A percentile compares a stretch with the other conserved stretches of the same genome.
Conservation (phyloP, 306 rosid species). For the Ziziphus jujuba region DNA sequence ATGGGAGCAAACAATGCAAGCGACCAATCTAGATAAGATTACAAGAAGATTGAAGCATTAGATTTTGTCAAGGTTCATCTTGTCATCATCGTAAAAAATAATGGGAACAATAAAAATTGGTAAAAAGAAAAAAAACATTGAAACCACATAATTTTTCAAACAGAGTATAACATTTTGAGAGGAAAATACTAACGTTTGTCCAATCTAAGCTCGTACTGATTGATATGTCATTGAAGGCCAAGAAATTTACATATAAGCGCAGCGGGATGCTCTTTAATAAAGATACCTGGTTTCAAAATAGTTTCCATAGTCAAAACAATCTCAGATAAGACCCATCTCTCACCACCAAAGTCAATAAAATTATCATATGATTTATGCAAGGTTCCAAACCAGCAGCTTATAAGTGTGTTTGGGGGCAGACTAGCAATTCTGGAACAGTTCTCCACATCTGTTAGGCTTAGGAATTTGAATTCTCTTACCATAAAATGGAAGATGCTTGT, state of each 20-base stretch:
- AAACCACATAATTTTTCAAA: background rate
- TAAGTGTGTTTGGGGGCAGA: background rate
- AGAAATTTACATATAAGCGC: constrained; percentile 59
- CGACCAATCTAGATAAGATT: constrained; percentile 60
- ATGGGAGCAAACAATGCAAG: constrained; percentile 79
- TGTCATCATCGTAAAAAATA: constrained; percentile 13
- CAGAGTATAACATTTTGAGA: background rate
- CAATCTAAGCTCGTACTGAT: constrained; percentile 57
- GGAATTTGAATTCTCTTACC: background rate
- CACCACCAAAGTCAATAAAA: background rate
- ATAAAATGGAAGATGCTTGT: background rate
- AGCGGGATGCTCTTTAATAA: constrained; percentile 73
- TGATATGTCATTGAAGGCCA: constrained; percentile 50
- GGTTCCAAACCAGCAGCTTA: background rate
- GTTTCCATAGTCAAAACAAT: constrained; percentile 17
- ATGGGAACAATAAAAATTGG: background rate
- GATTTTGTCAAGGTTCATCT: constrained; percentile 12
- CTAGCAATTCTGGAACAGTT: background rate
- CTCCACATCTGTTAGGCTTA: background rate
- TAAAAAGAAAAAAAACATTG: background rate
- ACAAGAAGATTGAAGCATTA: constrained; percentile 15
- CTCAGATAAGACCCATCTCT: background rate
- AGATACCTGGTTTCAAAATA: constrained; percentile 55
- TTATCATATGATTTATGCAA: background rate
- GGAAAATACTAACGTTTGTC: constrained; percentile 62